These are phyloP conservation scores for Auxenochlorella pyrenoidosa DNA, from an alignment of 139 green algal genomes.

Conservation along the genomic window DNA sequence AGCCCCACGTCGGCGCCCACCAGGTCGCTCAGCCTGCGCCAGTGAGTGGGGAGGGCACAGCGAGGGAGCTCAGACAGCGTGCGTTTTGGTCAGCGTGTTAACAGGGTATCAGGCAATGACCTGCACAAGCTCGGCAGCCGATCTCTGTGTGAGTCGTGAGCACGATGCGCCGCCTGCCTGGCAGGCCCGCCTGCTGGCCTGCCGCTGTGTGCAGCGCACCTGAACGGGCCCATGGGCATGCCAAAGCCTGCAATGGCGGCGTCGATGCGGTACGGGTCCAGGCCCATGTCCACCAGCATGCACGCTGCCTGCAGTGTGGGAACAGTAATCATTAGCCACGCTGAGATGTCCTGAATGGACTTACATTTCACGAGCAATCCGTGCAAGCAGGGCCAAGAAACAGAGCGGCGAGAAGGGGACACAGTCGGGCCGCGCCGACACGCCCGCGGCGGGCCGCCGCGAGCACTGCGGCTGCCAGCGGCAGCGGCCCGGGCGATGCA, in stretches of 20 bases:
- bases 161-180: background rate
- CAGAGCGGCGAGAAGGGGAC: no score
- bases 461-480: background rate
- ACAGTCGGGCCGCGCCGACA: no score
- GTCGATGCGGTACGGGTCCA: constrained; percentile 93
- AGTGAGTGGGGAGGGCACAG: no score
- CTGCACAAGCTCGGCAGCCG: no score
- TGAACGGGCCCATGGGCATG: constrained; percentile 99
- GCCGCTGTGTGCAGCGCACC: constrained; percentile 31
- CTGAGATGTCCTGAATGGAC: background rate
- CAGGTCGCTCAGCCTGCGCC: constrained; percentile 76
- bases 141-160: no score
- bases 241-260: constrained; percentile 89
- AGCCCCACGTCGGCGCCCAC: constrained; percentile 91
- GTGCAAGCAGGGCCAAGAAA: background rate
- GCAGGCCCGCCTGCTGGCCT: background rate
- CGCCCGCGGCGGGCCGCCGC: no score
- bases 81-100: no score
- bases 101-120: no score
- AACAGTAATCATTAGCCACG: background rate
- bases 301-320: constrained; percentile 68
- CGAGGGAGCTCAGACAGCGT: no score
- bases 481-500: background rate
- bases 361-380: no score
- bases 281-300: constrained; percentile 90